Evolutionary conservation across 106 monocot genomes (phyloP).

Genomic region (Phalaenopsis aphrodite): DNA sequence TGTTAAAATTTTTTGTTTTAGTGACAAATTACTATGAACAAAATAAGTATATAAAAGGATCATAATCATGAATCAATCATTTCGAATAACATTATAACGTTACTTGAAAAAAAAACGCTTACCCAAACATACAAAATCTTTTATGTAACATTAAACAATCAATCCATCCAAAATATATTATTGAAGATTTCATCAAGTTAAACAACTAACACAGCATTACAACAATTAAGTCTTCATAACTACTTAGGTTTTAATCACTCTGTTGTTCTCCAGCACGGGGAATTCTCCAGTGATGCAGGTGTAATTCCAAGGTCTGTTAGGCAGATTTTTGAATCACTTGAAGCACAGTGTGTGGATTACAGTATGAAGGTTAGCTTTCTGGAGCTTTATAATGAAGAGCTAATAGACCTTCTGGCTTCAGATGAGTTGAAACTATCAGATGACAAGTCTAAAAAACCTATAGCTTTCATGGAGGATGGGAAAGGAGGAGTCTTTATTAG

Average conservation of each 20-base stretch:
- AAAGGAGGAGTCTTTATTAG: constrained; percentile 65
- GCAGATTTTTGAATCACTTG: constrained; percentile 78
- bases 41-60: too few relatives aligned
- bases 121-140: too few relatives aligned
- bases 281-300: constrained; percentile 87
- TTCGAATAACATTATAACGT: too few relatives aligned
- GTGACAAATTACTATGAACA: too few relatives aligned
- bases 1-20: too few relatives aligned
- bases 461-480: constrained; percentile 75
- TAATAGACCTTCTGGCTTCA: constrained; percentile 81
- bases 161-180: not conserved
- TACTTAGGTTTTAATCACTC: not conserved
- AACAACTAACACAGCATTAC: not conserved
- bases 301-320: constrained; percentile 87
- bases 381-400: constrained; percentile 95
- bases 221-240: not conserved
- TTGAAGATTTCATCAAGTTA: not conserved
- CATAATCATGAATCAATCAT: too few relatives aligned
- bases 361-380: constrained; percentile 96
- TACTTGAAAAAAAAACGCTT: too few relatives aligned
- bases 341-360: constrained; percentile 77
- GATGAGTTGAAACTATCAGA: constrained; percentile 69
- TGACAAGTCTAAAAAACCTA: constrained; percentile 56
- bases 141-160: too few relatives aligned
- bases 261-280: constrained; percentile 50